Percentiles rank a stretch among this genome's conserved stretches.
These are phyloP conservation scores for Mrakia frigida DNA, from an alignment of 768 basidiomycete species.

Conservation along the genomic window DNA sequence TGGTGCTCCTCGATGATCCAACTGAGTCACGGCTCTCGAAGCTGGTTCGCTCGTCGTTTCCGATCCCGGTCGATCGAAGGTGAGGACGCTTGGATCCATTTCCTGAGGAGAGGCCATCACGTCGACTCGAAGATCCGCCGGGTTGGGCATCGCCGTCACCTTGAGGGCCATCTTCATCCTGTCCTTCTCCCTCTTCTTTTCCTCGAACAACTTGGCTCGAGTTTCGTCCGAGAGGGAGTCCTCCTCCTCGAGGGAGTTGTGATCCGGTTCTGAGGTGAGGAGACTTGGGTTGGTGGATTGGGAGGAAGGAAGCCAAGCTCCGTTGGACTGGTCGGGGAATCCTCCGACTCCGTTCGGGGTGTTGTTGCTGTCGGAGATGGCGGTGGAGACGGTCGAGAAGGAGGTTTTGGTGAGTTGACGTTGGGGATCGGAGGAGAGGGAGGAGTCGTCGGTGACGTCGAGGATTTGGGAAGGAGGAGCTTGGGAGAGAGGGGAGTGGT, in stretches of 20 bases:
- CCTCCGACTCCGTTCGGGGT: conserved; percentile 10
- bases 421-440: too few species aligned
- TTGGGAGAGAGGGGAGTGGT: conserved; percentile 2
- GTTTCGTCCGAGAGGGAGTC: conserved; percentile 15
- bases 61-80: conserved; percentile 66
- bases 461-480: conserved; percentile 14
- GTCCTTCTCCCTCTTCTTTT: conserved; percentile 20
- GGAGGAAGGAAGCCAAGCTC: not conserved
- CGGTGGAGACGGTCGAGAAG: conserved; percentile 17
- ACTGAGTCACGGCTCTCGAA: conserved; percentile 36
- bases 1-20: not conserved
- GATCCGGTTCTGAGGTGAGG: not conserved
- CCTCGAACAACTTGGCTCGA: not conserved
- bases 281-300: conserved; percentile 4
- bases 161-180: conserved; percentile 30
- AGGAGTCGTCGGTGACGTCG: not conserved
- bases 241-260: conserved; percentile 8
- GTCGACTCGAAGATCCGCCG: not conserved
- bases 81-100: conserved; percentile 64
- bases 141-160: conserved; percentile 33
- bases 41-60: conserved; percentile 61
- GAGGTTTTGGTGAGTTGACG: not conserved
- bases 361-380: conserved; percentile 27
- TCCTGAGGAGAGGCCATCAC: conserved; percentile 43
- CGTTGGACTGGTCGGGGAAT: not conserved